Evolutionary conservation across 208 protist species (phyloP).

Genomic region (Trypanosoma scelopori): DNA sequence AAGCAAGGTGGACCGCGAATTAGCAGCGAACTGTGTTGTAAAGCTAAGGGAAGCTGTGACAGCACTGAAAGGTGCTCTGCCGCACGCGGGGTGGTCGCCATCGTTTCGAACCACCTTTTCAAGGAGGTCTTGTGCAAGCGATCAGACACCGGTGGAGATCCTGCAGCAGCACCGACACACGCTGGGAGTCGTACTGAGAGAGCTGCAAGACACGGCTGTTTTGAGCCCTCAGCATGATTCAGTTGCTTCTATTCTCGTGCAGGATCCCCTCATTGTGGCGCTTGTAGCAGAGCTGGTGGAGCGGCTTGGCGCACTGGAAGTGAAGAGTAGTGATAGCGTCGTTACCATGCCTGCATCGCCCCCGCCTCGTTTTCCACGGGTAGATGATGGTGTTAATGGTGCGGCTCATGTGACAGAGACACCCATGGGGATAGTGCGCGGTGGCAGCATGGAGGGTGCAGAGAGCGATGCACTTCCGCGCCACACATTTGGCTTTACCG

Average conservation of each 20-base stretch:
- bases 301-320: neutral
- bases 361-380: neutral
- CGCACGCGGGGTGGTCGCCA: neutral
- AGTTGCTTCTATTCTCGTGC: neutral
- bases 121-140: neutral
- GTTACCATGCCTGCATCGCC: neutral
- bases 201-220: neutral
- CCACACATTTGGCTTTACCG: constrained; percentile 21
- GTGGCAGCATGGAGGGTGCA: neutral
- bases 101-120: neutral
- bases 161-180: neutral
- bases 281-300: constrained; percentile 3
- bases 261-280: constrained; percentile 4
- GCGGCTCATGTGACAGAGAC: neutral
- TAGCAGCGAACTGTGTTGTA: constrained; percentile 5
- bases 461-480: neutral
- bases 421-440: neutral
- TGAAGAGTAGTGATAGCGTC: neutral
- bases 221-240: neutral
- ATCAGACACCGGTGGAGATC: neutral
- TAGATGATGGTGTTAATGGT: neutral
- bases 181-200: neutral
- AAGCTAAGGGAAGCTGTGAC: constrained; percentile 11
- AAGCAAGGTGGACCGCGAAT: neutral
- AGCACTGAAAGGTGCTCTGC: neutral